These are phyloP conservation scores for Penicillium subrubescens DNA, from an alignment of 495 filamentous ascomycete species.

Conservation along the genomic window DNA sequence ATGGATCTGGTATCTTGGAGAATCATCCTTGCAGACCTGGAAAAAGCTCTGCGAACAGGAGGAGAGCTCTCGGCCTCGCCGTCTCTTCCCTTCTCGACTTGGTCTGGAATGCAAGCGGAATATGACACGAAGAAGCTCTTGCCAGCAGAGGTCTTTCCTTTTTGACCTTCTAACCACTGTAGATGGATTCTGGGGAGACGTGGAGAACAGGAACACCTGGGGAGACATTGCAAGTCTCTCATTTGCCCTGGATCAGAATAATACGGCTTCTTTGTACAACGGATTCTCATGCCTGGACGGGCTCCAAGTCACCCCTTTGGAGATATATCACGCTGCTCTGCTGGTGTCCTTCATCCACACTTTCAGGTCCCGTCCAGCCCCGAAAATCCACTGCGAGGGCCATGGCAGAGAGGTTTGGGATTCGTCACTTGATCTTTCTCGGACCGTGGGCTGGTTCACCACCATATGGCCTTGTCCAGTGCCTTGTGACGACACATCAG, in stretches of 20 bases:
- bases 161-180: not conserved
- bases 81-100: not conserved
- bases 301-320: not conserved
- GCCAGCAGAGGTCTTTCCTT: not conserved
- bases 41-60: not conserved
- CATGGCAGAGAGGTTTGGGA: not conserved
- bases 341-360: not conserved
- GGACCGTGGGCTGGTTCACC: not conserved
- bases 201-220: not conserved
- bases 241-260: not conserved
- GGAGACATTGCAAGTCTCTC: not conserved
- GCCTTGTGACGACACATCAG: not conserved
- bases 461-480: not conserved
- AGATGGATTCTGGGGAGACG: not conserved
- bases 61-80: not conserved
- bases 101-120: not conserved
- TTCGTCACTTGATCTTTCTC: not conserved
- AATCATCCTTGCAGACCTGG: not conserved
- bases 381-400: not conserved
- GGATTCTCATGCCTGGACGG: not conserved
- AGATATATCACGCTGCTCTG: not conserved
- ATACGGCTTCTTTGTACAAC: not conserved
- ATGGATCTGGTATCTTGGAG: not conserved
- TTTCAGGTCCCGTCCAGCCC: not conserved
- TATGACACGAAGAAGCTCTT: not conserved